Conservation (phyloP, 163 green algal species). For the Scenedesmus sp. region DNA sequence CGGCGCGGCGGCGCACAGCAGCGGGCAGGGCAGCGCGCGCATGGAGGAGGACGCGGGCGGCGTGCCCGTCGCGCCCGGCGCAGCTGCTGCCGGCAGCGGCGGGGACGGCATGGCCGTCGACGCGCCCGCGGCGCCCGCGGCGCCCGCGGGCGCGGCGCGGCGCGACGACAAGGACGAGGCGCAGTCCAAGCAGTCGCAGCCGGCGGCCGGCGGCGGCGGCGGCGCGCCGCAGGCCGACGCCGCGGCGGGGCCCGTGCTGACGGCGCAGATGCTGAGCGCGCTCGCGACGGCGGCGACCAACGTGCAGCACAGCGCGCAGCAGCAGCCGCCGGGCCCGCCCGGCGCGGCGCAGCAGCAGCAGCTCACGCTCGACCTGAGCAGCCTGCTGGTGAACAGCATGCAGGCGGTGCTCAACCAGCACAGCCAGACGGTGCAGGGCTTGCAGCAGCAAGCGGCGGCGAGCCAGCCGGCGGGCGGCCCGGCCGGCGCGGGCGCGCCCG, state of each 20-base stretch:
- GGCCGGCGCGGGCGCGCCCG: conserved; percentile 3
- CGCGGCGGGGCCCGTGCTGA: too few relatives aligned
- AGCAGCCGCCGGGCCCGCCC: conserved; percentile 11
- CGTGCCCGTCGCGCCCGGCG: neutral
- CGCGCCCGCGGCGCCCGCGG: neutral
- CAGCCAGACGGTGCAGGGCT: neutral
- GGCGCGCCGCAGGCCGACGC: neutral
- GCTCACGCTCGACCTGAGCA: conserved; percentile 28
- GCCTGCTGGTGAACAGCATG: conserved; percentile 30
- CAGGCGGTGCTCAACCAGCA: conserved; percentile 33
- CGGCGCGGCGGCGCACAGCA: too few relatives aligned
- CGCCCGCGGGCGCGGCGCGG: neutral
- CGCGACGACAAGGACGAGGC: conserved; percentile 18
- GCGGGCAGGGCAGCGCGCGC: conserved; percentile 19
- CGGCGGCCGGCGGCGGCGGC: conserved; percentile 21
- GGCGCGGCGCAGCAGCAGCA: conserved; percentile 16
- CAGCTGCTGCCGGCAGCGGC: conserved; percentile 1
- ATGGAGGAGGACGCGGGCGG: conserved; percentile 4
- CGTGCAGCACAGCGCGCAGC: conserved; percentile 28
- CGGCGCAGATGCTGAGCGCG: conserved; percentile 12
- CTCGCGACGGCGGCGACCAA: conserved; percentile 24
- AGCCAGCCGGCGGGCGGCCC: too few relatives aligned
- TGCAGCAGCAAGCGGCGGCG: conserved; percentile 30
- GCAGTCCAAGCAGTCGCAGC: conserved; percentile 12
- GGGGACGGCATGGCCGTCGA: too few relatives aligned